Conservation (phyloP, 345 rosid species). For the Reutealis trisperma region DNA sequence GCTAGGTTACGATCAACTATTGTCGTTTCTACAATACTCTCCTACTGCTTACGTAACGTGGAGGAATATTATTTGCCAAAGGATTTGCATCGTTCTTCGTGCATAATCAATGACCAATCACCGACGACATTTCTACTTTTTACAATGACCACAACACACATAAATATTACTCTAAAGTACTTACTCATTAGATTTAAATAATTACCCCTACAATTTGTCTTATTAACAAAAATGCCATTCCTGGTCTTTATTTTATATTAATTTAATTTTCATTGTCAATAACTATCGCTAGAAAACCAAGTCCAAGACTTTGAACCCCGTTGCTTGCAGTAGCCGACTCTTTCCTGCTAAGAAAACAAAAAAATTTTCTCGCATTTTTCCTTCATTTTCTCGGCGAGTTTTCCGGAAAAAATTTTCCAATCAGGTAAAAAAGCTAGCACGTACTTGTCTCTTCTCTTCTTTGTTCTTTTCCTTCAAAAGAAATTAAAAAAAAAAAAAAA, state of each 20-base stretch:
- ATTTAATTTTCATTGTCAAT: neutral
- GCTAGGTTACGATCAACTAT: neutral
- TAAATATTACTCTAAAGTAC: neutral
- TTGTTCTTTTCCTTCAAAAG: neutral
- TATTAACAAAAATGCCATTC: conserved; percentile 13
- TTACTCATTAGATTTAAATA: neutral
- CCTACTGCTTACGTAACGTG: neutral
- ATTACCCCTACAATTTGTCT: too few species aligned
- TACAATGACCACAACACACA: neutral
- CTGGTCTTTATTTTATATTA: neutral
- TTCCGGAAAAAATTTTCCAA: conserved; percentile 38
- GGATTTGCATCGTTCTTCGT: rapidly evolving
- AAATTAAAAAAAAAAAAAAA: too few species aligned
- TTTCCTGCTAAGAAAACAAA: neutral
- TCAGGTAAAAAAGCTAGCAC: conserved; percentile 26
- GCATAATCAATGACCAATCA: neutral
- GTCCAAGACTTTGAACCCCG: conserved; percentile 21
- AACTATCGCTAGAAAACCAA: neutral
- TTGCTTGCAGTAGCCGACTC: conserved; percentile 7
- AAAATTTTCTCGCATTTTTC: conserved; percentile 20
- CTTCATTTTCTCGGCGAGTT: conserved; percentile 42
- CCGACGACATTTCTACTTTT: too few species aligned
- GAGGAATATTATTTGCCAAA: neutral
- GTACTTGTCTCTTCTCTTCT: neutral
- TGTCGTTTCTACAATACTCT: neutral